These are phyloP conservation scores for Microdochium nivale DNA, from an alignment of 2,329 filamentous ascomycete species.

Conservation along the genomic window DNA sequence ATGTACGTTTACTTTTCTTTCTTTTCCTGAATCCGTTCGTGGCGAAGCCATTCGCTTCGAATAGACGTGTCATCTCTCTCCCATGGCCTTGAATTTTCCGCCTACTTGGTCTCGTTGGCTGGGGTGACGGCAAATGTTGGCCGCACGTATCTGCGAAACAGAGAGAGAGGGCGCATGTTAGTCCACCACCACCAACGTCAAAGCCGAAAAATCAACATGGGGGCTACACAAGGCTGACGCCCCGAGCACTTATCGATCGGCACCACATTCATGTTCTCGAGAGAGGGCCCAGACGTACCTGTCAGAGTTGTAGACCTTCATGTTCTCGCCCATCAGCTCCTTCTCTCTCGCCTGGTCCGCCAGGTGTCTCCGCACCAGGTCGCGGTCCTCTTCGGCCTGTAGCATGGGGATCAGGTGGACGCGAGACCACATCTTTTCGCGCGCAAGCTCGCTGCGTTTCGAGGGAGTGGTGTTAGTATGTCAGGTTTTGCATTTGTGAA, in stretches of 20 bases:
- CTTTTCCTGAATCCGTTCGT: too few relatives aligned
- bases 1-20: too few relatives aligned
- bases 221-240: too few relatives aligned
- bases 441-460: constrained; percentile 67
- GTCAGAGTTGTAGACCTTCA: constrained; percentile 80
- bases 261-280: too few relatives aligned
- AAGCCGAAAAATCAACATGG: too few relatives aligned
- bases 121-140: not conserved
- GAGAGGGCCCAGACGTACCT: constrained; percentile 46
- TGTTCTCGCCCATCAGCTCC: constrained; percentile 76
- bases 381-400: constrained; percentile 93
- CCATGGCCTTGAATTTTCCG: not conserved
- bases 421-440: constrained; percentile 97
- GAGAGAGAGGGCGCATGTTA: too few relatives aligned
- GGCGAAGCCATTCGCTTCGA: too few relatives aligned
- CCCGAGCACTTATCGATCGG: too few relatives aligned
- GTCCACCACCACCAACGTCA: too few relatives aligned
- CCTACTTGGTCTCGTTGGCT: not conserved
- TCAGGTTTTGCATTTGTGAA: too few relatives aligned
- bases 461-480: too few relatives aligned
- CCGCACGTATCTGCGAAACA: not conserved
- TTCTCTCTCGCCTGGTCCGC: constrained; percentile 88
- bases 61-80: not conserved
- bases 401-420: constrained; percentile 91
- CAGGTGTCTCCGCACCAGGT: constrained; percentile 78